Conservation (phyloP, 2,329 filamentous ascomycete species). For the Gliomastix tumulicola region DNA sequence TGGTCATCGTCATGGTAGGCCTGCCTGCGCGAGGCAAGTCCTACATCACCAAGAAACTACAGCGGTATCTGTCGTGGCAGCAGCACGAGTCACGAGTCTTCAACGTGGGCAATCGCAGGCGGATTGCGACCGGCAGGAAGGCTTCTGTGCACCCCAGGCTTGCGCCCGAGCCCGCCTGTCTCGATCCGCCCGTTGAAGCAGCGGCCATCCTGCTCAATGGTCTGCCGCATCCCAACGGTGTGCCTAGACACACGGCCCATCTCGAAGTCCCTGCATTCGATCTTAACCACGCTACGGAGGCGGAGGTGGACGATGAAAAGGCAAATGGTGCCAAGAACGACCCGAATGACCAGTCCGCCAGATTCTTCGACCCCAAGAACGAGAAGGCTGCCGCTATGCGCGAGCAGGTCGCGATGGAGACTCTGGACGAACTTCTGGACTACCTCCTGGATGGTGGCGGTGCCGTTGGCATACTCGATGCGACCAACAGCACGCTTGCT, state of each 20-base stretch:
- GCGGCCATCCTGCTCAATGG: conserved; percentile 54
- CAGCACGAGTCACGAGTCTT: conserved; percentile 95
- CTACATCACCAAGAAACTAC: conserved; percentile 97
- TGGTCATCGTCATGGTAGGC: conserved; percentile 98
- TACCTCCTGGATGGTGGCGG: conserved; percentile 79
- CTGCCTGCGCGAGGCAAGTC: conserved; percentile 93
- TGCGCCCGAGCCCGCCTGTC: conserved; percentile 23
- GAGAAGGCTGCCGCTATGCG: conserved; percentile 72
- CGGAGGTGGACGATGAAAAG: not conserved
- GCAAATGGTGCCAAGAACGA: conserved; percentile 21
- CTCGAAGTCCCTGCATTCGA: conserved; percentile 30
- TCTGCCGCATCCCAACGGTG: conserved; percentile 23
- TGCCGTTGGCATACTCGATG: conserved; percentile 90
- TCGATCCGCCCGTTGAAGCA: conserved; percentile 41
- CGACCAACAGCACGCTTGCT: conserved; percentile 90
- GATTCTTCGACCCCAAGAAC: conserved; percentile 91
- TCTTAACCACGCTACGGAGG: conserved; percentile 14
- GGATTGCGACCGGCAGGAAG: conserved; percentile 62
- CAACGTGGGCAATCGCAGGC: conserved; percentile 89
- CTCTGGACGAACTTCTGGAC: conserved; percentile 83
- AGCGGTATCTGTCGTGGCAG: conserved; percentile 92
- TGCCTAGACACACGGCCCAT: conserved; percentile 16
- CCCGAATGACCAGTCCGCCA: conserved; percentile 76
- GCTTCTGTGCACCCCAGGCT: conserved; percentile 24
- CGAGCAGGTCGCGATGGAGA: conserved; percentile 88